A percentile compares a stretch with the other conserved stretches of the same genome.
phyloP scores from a whole-genome alignment of 352 stramenopile species.

The Globisporangium barbulae region DNA sequence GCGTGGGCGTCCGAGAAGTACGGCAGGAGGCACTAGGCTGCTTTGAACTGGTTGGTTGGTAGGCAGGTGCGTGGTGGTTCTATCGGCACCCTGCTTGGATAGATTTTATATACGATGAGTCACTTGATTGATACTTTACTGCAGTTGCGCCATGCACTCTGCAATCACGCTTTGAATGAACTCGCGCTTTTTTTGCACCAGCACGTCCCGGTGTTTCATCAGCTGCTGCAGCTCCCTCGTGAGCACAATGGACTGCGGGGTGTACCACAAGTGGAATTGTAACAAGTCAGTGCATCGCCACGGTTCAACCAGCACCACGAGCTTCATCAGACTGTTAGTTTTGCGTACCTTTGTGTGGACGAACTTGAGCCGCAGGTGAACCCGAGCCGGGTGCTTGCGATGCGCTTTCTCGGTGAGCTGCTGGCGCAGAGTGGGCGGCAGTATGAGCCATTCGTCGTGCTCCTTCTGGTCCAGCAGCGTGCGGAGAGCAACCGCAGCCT shows the following conservation, averaged over 20 bases:
- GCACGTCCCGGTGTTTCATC: slow-evolving; percentile 28
- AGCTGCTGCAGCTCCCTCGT: slow-evolving; percentile 46
- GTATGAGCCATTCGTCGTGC: slow-evolving; percentile 47
- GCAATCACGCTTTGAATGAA: slow-evolving; percentile 36
- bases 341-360: slow-evolving; percentile 51
- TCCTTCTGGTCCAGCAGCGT: slow-evolving; percentile 58
- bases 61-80: neutral
- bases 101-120: slow-evolving; percentile 1
- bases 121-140: neutral
- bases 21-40: slow-evolving; percentile 23
- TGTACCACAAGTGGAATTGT: neutral
- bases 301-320: neutral
- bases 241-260: slow-evolving; percentile 45
- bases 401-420: slow-evolving; percentile 45
- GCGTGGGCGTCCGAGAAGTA: slow-evolving; percentile 72
- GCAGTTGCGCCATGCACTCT: slow-evolving; percentile 13
- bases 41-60: neutral
- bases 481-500: slow-evolving; percentile 41
- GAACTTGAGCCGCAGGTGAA: slow-evolving; percentile 39
- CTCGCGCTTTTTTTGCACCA: slow-evolving; percentile 36
- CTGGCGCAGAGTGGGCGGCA: slow-evolving; percentile 59
- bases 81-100: neutral
- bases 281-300: neutral
- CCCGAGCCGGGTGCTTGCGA: slow-evolving; percentile 30
- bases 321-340: neutral